Base-by-base conservation (phyloP, 345 rosid genomes). In the Angophora floribunda region DNA sequence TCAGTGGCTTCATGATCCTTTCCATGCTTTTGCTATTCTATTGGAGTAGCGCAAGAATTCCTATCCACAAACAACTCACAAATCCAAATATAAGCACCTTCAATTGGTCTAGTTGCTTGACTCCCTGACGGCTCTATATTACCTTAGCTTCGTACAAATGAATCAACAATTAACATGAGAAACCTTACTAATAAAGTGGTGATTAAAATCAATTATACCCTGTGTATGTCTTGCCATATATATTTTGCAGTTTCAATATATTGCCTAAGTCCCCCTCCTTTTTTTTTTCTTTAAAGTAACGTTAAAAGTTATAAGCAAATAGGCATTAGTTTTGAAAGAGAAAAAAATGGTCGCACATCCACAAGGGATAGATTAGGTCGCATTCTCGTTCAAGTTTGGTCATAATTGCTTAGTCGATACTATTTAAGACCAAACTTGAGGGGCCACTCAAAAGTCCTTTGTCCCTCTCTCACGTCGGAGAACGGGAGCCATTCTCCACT, bases 91-190 rank as follows among this genome's bases (percentile, higher is more conserved):
- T 9, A 57, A 4, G 0, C 59, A 1, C 59, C 59, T 55, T 55
- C 5, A 19, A 55, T 55, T 21, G 59, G 59, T 1, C 26, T 55
- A 21, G 59, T 4, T 26, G 0, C 26, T 55, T 55, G 59, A 55
- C 11, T 0, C 59, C 59, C 9, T 9, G 10, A 57, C 24, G 9
- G n/a, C 10, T 57, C 1, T 4, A 57, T 4, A 0, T 4, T 57
- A 26, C n/a, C 0, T 0, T 24, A 24, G 9, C n/a, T 57, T 57
- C 13, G 24, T 57, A 22, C 22, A 0, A 24, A 57, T 21, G 59
- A 55, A 53, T 53, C 57, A 53, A 53, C 1, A 19, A 53, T 19
- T 0, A 17, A 53, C 57, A 53, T 0, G 9, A 22, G 4, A 53
- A 53, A 17, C 9, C 4, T 19, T 19, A 17, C 10, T 16, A 22